Base-by-base conservation (phyloP, 371 early-diverging fungal genomes). In the Mycotypha africana region DNA sequence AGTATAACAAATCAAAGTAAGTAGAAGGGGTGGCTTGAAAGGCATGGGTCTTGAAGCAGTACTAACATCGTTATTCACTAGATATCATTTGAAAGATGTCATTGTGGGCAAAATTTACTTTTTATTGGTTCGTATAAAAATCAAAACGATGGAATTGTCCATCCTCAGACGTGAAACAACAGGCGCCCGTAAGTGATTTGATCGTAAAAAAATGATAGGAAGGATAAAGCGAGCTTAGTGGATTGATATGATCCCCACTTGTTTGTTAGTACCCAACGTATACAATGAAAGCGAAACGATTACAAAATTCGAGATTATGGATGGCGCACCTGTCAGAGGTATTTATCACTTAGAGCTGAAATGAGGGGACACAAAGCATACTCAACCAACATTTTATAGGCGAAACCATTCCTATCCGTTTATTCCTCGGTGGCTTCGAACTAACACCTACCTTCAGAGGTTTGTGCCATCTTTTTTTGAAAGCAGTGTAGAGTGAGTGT, bases 31-130 rank as follows among this genome's bases (percentile, higher is more conserved):
- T n/a, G n/a, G n/a, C n/a, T n/a, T n/a, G n/a, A n/a, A n/a, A n/a
- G n/a, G n/a, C n/a, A n/a, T n/a, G n/a, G n/a, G n/a, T n/a, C n/a
- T n/a, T n/a, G n/a, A n/a, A n/a, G n/a, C n/a, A n/a, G n/a, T n/a
- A n/a, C n/a, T n/a, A n/a, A n/a, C n/a, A n/a, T n/a, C n/a, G n/a
- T n/a, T n/a, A 11, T 22, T 35, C 9, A 9, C 23, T 11, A 76
- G 71, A 51, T 97, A 96, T 67, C 92, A 95, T 61, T 70, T 98
- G 39, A 91, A 94, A 56, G 99, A 97, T 60, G 97, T 96, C 3
- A 98, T 98, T 60, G 95, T 97, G 16, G 99, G 99, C 47, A 96
- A 95, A 60, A 96, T 98, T 54, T 95, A 95, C 74, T 98, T 98
- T 67, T 67, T 97, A 40, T 76, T 98, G 25, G 98, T 98, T n/a